A percentile compares a stretch with the other conserved stretches of the same genome.
These are phyloP conservation scores for Microsporum canis DNA, from an alignment of 2,329 filamentous ascomycete genomes.

Conservation along the genomic window DNA sequence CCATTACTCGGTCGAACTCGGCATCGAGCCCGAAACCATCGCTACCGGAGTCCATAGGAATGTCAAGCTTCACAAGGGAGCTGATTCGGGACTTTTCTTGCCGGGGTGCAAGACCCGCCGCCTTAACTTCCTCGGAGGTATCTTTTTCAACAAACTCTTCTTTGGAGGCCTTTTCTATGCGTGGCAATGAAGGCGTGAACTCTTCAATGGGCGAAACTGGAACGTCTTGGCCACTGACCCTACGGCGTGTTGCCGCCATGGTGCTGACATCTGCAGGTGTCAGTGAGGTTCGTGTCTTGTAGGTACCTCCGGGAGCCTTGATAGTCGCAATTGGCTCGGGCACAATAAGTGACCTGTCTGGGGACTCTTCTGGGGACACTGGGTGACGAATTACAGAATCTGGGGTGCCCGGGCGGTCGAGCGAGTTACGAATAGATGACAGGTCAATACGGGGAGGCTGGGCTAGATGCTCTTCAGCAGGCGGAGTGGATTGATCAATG, in stretches of 20 bases:
- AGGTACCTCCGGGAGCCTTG: slow-evolving; percentile 70
- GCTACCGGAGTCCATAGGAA: slow-evolving; percentile 58
- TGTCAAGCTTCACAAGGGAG: slow-evolving; percentile 69
- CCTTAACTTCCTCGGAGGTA: neutral
- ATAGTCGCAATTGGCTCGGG: slow-evolving; percentile 80
- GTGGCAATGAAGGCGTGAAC: neutral
- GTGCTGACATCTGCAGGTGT: slow-evolving; percentile 72
- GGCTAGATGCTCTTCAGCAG: slow-evolving; percentile 15
- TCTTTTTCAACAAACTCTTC: slow-evolving; percentile 10
- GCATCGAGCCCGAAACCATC: slow-evolving; percentile 79
- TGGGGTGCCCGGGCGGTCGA: slow-evolving; percentile 50
- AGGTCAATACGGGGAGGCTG: slow-evolving; percentile 21
- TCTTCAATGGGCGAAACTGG: slow-evolving; percentile 11
- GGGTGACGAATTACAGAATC: slow-evolving; percentile 83
- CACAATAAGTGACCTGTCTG: slow-evolving; percentile 39
- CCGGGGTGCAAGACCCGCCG: neutral
- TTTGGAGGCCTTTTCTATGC: neutral
- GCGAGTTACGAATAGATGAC: slow-evolving; percentile 27
- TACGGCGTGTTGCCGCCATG: slow-evolving; percentile 76
- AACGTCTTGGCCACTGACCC: slow-evolving; percentile 62
- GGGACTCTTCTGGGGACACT: slow-evolving; percentile 37
- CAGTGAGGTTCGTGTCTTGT: slow-evolving; percentile 80
- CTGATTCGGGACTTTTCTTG: slow-evolving; percentile 46
- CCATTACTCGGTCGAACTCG: slow-evolving; percentile 90
- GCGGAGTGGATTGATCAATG: slow-evolving; percentile 38